phyloP scores from a whole-genome alignment of 2,329 filamentous ascomycete genomes.

The Hawksworthiomyces lignivorus region DNA sequence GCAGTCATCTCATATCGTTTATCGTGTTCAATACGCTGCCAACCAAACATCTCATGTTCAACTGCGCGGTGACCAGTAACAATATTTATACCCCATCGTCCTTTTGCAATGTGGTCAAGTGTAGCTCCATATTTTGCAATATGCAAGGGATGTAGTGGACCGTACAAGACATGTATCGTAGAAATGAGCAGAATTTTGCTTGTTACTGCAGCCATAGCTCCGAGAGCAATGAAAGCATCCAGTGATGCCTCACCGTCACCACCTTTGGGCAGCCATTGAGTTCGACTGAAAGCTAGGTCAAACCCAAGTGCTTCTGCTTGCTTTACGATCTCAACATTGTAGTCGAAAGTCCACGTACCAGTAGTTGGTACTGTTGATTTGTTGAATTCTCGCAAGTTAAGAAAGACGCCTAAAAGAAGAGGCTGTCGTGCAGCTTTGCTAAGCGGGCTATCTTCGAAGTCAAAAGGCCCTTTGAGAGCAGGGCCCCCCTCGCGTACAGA shows the following conservation, averaged over 20 bases:
- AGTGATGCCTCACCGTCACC: conserved; percentile 17
- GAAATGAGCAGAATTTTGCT: conserved; percentile 19
- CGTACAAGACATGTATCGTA: conserved; percentile 19
- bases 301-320: conserved; percentile 18
- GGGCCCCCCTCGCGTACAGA: too few relatives aligned
- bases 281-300: conserved; percentile 18
- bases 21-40: conserved; percentile 19
- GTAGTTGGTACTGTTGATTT: conserved; percentile 13
- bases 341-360: conserved; percentile 20
- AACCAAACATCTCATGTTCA: conserved; percentile 20
- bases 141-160: conserved; percentile 18
- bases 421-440: too few relatives aligned
- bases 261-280: conserved; percentile 16
- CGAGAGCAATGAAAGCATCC: conserved; percentile 18
- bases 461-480: too few relatives aligned
- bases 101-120: conserved; percentile 19
- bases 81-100: conserved; percentile 20
- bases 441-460: too few relatives aligned
- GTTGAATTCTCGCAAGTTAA: not conserved
- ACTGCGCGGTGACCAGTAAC: conserved; percentile 19
- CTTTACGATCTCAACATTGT: conserved; percentile 15
- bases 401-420: too few relatives aligned
- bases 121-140: conserved; percentile 20
- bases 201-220: conserved; percentile 21
- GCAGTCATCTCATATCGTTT: conserved; percentile 19